A percentile compares a stretch with the other conserved stretches of the same genome.
These are phyloP conservation scores for Claviceps arundinis DNA, from an alignment of 2,329 filamentous ascomycete genomes.

Conservation along the genomic window DNA sequence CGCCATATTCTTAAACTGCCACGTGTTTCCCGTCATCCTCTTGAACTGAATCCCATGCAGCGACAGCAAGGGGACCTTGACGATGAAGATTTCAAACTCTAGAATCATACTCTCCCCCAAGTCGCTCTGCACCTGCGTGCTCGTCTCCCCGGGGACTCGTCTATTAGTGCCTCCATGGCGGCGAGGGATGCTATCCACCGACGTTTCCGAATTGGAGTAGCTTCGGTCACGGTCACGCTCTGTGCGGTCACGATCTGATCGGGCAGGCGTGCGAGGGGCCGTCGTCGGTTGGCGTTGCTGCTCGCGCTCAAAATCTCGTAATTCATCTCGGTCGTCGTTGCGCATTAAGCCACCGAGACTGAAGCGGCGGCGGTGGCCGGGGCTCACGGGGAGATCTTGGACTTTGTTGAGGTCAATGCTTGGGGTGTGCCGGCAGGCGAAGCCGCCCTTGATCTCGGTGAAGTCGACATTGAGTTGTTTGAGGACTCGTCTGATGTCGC, in stretches of 20 bases:
- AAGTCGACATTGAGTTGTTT: conserved; percentile 83
- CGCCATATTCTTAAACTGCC: conserved; percentile 98
- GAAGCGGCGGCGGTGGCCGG: conserved; percentile 54
- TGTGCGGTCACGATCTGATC: conserved; percentile 25
- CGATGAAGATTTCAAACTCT: conserved; percentile 91
- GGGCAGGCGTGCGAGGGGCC: conserved; percentile 28
- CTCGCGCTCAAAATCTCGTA: conserved; percentile 43
- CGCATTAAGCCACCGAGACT: conserved; percentile 60
- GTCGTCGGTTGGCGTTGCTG: conserved; percentile 21
- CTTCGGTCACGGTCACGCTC: conserved; percentile 44
- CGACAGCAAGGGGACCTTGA: conserved; percentile 87
- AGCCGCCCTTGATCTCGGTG: conserved; percentile 84
- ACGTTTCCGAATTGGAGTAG: conserved; percentile 78
- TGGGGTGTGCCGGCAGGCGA: conserved; percentile 75
- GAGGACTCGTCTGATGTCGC: conserved; percentile 82
- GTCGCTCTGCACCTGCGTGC: conserved; percentile 82
- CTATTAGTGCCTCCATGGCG: conserved; percentile 35
- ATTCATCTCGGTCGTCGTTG: conserved; percentile 53
- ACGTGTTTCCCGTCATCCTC: conserved; percentile 86
- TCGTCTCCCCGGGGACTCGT: conserved; percentile 69
- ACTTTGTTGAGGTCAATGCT: conserved; percentile 78
- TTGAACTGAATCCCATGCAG: conserved; percentile 97
- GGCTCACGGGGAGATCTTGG: conserved; percentile 48
- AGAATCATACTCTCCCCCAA: conserved; percentile 73
- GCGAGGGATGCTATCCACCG: conserved; percentile 57